Base-by-base conservation (phyloP, 495 filamentous ascomycete species). In the Tuber umbilicatum region DNA sequence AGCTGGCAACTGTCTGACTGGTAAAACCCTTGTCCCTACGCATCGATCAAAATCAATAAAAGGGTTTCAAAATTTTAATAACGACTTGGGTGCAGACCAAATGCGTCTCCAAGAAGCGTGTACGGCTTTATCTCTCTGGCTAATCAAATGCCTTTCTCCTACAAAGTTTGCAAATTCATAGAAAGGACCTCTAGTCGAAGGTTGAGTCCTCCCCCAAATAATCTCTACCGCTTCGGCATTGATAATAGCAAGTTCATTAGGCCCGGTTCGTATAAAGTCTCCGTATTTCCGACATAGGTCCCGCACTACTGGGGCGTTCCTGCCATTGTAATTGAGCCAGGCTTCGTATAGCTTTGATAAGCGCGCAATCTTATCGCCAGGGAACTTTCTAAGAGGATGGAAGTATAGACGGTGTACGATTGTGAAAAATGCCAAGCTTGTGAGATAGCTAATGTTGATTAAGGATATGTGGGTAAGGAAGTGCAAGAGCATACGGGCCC, bases 241-340 rank as follows among this genome's bases (percentile, higher is more conserved):
- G 35, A 27, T 79, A 1, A 81, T 71, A 31, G 50, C 70, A 21
- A 81, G 37, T 40, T 81, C 77, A 69, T 81, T 77, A 7, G 79
- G 79, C 2, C 74, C 79, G 23, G 76, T 79, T 31, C 79, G 74
- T 12, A 81, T 47, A 23, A 81, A 72, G 67, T 79, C 77, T 14
- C 76, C 75, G n/a, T 79, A 60, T 37, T 74, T n/a, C 70, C 72
- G 70, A 42, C 78, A 77, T 14, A 79, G 45, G 12, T 68, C 37
- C 42, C 72, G 37, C 40, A 80, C 31, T 1, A 40, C 64, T 9
- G 17, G 19, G 42, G 47, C 39, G n/a, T 72, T 69, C 19, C 31
- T 68, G 16, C 78, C 78, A 27, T 42, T 55, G 37, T 50, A 68
- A 71, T 73, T 75, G 17, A 74, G 0, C 35, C 70, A 71, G 23